Base-by-base conservation (phyloP, 2,329 filamentous ascomycete genomes). In the Botrytis porri region DNA sequence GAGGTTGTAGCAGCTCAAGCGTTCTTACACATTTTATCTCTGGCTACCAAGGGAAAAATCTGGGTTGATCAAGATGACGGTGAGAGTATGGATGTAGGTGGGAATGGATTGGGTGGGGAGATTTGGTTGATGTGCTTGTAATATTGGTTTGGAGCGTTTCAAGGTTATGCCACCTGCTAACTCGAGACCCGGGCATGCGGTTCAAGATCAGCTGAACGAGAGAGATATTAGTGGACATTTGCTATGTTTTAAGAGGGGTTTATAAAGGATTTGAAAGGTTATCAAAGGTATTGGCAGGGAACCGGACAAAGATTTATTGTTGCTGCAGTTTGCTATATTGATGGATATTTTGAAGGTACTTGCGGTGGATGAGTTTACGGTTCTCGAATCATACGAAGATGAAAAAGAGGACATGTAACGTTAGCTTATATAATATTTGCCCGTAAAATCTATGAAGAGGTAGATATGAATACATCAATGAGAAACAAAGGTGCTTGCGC, bases 1-100 rank as follows among this genome's bases (percentile, higher is more conserved):
- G 84, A 81, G 60, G 83, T 88, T 43, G 89, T 93, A 20, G 92
- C 91, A 14, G 90, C 92, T 3, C 92, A 94, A 80, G 93, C 90
- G 0, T 91, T 93, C 79, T 88, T 92, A 82, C 92, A 96, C 80
- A 85, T 93, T 3, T 86, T 97, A 22, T 85, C 87, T 18, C 85
- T 96, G 61, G 90, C 88, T 9, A 93, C 89, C 3, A 93, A 90
- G 81, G 86, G 86, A 2, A 81, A 87, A 72, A 83, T 95, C 62
- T 80, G 82, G 29, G 88, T 95, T 8, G 82, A 86, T 75, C 94
- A 97, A 81, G 74, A 78, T 43, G 71, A 72, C 10, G 73, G 70
- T 2, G 63, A 61, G 63, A 45, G 64, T 25, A 25, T 65, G 37
- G 70, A n/a, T 41, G 25, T 14, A 22, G 67, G 67, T 20, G 60